These are phyloP conservation scores for Venturia asperata DNA, from an alignment of 2,329 filamentous ascomycete species.

Conservation along the genomic window DNA sequence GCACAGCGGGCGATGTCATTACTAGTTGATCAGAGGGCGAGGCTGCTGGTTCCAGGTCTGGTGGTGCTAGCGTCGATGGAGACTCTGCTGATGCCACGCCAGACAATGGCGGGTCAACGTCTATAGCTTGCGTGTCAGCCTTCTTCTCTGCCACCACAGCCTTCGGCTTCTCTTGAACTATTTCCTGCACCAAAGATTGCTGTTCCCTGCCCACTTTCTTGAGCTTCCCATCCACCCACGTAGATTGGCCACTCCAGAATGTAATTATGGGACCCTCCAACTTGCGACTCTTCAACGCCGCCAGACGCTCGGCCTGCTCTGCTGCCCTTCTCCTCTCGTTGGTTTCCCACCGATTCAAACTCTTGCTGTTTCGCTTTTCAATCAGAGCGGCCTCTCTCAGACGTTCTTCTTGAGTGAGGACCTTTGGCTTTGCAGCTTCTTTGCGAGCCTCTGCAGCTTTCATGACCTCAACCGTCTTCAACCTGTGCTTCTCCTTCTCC, in stretches of 20 bases:
- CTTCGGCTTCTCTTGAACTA: constrained; percentile 29
- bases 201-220: constrained; percentile 54
- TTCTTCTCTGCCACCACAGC: constrained; percentile 20
- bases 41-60: not conserved
- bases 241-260: constrained; percentile 86
- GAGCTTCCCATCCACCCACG: constrained; percentile 70
- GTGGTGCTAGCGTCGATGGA: constrained; percentile 5
- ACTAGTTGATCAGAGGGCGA: not conserved
- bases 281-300: constrained; percentile 78
- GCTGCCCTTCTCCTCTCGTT: constrained; percentile 84
- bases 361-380: constrained; percentile 83
- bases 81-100: not conserved
- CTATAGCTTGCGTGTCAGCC: not conserved
- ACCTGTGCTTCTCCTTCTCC: constrained; percentile 61
- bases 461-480: constrained; percentile 62
- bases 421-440: constrained; percentile 66
- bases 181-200: constrained; percentile 26
- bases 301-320: constrained; percentile 72
- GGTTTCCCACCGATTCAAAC: constrained; percentile 86
- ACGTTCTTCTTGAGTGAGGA: constrained; percentile 80
- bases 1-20: not conserved
- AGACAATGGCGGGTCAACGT: constrained; percentile 2
- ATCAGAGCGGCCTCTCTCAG: constrained; percentile 74
- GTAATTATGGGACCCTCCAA: constrained; percentile 84
- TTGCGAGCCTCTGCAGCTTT: constrained; percentile 55